A percentile compares a stretch with the other conserved stretches of the same genome.
phyloP scores from a whole-genome alignment of 352 stramenopile genomes.

The Phytopythium boreale region DNA sequence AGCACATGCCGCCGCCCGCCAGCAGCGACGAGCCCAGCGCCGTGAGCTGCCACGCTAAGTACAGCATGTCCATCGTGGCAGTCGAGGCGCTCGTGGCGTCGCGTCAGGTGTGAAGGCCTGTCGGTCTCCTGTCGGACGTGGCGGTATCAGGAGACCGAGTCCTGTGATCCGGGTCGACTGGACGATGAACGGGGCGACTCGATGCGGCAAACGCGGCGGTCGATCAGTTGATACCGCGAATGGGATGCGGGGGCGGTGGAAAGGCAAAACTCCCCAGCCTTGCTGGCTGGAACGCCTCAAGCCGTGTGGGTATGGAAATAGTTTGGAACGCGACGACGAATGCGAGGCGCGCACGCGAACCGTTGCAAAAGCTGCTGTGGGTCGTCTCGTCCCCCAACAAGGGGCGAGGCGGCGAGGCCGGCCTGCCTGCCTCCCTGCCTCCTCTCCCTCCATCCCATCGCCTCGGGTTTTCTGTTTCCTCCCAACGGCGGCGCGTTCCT shows the following conservation, averaged over 20 bases:
- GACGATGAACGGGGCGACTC: background rate
- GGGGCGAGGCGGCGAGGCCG: too few relatives aligned
- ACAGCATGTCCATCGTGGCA: constrained; percentile 49
- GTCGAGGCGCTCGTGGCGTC: background rate
- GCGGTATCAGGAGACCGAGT: background rate
- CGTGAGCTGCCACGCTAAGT: constrained; percentile 73
- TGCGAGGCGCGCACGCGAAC: background rate
- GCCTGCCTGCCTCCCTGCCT: too few relatives aligned
- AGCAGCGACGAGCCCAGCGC: constrained; percentile 51
- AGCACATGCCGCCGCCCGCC: constrained; percentile 54
- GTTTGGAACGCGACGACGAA: background rate
- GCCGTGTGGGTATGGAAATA: background rate
- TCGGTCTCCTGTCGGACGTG: background rate
- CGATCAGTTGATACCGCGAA: background rate
- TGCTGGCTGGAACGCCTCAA: background rate
- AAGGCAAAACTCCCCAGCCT: background rate
- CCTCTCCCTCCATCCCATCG: background rate
- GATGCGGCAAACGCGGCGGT: too few relatives aligned
- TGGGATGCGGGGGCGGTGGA: background rate
- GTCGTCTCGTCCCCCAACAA: background rate
- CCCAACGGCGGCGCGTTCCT: background rate
- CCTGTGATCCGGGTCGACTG: background rate
- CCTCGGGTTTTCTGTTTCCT: too few relatives aligned
- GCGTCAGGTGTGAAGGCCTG: background rate
- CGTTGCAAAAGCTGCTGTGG: background rate